phyloP scores from a whole-genome alignment of 2,329 filamentous ascomycete species.

The Hypoxylon rubiginosum region DNA sequence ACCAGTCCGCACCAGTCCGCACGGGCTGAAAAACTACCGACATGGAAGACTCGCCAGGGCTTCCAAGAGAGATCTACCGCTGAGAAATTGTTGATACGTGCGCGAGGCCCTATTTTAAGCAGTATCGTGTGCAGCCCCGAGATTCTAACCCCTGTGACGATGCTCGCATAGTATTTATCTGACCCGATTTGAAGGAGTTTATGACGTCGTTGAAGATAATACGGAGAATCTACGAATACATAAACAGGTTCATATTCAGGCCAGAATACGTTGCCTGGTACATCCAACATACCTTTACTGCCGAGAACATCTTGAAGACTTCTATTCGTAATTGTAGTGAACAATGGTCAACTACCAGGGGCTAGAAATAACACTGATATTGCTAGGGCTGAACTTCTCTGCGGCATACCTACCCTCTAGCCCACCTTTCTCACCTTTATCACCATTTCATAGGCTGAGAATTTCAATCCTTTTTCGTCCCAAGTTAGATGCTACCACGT shows the following conservation, averaged over 20 bases:
- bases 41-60: neutral
- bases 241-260: neutral
- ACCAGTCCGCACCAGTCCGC: too few relatives aligned
- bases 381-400: neutral
- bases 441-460: neutral
- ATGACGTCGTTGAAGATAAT: neutral
- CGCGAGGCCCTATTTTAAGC: neutral
- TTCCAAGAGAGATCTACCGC: neutral
- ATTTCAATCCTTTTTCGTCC: slow-evolving; percentile 16
- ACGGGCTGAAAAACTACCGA: neutral
- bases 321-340: neutral
- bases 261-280: neutral
- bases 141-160: neutral
- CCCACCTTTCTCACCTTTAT: neutral
- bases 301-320: neutral
- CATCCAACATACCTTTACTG: neutral
- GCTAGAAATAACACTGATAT: neutral
- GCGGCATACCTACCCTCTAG: neutral
- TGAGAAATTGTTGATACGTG: neutral
- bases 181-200: neutral
- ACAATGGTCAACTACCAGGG: neutral
- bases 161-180: neutral
- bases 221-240: neutral
- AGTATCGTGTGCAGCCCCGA: neutral
- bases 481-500: slow-evolving; percentile 26